Percentiles rank a stretch among this genome's conserved stretches.
Evolutionary conservation across 1,284 basidiomycete genomes (phyloP).

Genomic region (Cryptococcus neoformans): DNA sequence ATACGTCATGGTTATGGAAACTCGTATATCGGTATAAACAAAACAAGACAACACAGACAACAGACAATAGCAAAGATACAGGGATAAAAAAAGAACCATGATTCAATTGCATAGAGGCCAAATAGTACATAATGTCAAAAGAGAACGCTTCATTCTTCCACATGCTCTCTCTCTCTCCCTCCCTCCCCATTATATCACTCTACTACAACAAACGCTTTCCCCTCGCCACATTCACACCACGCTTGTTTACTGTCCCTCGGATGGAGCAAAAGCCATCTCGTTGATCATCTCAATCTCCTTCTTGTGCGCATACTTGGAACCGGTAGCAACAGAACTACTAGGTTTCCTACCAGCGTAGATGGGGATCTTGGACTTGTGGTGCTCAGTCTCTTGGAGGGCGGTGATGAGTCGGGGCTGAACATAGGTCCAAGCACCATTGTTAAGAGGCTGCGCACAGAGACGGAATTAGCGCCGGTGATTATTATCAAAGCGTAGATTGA

Average conservation of each 20-base stretch:
- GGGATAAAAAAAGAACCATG: no score
- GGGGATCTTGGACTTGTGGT: constrained; percentile 88
- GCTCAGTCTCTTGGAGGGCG: constrained; percentile 68
- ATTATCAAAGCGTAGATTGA: not conserved
- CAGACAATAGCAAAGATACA: no score
- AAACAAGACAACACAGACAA: no score
- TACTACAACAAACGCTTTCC: not conserved
- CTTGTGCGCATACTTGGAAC: constrained; percentile 67
- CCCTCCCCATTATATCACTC: not conserved
- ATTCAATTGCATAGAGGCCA: not conserved
- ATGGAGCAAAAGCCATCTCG: constrained; percentile 44
- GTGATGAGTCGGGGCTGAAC: constrained; percentile 84
- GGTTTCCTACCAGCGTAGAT: constrained; percentile 82
- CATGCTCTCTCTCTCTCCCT: not conserved
- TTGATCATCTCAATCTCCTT: constrained; percentile 77
- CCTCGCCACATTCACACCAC: not conserved
- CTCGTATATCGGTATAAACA: no score
- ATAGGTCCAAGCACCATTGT: constrained; percentile 92
- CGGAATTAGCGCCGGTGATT: not conserved
- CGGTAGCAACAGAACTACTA: constrained; percentile 63
- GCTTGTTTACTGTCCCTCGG: not conserved
- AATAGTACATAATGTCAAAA: constrained; percentile 1
- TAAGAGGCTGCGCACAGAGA: constrained; percentile 62
- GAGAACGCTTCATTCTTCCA: not conserved
- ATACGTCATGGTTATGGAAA: no score